phyloP scores from a whole-genome alignment of 1,284 basidiomycete species.

The Grifola frondosa region DNA sequence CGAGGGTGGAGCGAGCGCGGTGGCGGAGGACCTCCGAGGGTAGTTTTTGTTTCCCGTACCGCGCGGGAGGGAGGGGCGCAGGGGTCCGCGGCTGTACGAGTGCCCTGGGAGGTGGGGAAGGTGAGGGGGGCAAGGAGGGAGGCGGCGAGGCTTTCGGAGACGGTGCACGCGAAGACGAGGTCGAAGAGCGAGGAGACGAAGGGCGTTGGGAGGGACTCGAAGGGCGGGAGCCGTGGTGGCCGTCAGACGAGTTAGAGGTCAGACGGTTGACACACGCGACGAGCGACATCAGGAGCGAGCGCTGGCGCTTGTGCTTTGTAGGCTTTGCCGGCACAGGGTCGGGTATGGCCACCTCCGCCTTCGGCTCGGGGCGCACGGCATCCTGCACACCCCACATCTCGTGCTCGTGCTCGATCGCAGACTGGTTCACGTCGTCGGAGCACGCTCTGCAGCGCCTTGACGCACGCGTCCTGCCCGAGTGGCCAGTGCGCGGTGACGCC shows the following conservation, averaged over 20 bases:
- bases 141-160: conserved; percentile 27
- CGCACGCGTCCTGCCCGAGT: conserved; percentile 39
- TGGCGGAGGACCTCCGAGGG: conserved; percentile 46
- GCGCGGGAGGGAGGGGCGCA: conserved; percentile 7
- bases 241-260: conserved; percentile 9
- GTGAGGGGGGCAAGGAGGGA: conserved; percentile 24
- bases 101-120: conserved; percentile 14
- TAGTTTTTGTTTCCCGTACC: not conserved
- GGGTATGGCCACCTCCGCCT: conserved; percentile 6
- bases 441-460: conserved; percentile 47
- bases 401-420: conserved; percentile 17
- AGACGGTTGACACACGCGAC: conserved; percentile 51
- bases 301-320: conserved; percentile 54
- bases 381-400: conserved; percentile 23
- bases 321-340: conserved; percentile 19
- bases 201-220: conserved; percentile 11
- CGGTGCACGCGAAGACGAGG: conserved; percentile 25
- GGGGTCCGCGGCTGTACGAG: conserved; percentile 23
- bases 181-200: conserved; percentile 9
- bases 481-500: conserved; percentile 50
- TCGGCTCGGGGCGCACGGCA: not conserved
- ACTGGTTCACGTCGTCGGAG: conserved; percentile 52
- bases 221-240: conserved; percentile 6
- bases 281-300: conserved; percentile 65
- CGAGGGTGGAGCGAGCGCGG: conserved; percentile 70